A percentile compares a stretch with the other conserved stretches of the same genome.
phyloP scores from a whole-genome alignment of 2,329 filamentous ascomycete species.

The Penicillium glabrum region DNA sequence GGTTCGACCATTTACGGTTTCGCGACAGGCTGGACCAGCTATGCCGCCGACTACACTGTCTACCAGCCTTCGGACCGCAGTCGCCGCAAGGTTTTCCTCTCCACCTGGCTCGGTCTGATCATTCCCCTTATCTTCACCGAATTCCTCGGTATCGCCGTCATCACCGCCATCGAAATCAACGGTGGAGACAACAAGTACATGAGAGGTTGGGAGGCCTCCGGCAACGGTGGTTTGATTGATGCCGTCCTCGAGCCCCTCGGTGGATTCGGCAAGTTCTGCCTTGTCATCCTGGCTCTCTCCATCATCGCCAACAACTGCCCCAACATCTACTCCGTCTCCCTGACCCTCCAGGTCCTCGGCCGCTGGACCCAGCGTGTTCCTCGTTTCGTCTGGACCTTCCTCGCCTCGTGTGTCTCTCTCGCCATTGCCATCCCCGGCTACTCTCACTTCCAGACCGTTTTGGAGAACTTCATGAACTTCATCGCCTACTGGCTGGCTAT shows the following conservation, averaged over 20 bases:
- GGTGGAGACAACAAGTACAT: conserved; percentile 55
- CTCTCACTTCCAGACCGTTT: conserved; percentile 60
- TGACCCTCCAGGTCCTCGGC: conserved; percentile 66
- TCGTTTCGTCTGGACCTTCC: conserved; percentile 65
- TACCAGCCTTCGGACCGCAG: conserved; percentile 68
- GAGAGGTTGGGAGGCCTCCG: conserved; percentile 55
- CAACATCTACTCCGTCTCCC: conserved; percentile 69
- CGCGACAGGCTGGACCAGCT: conserved; percentile 71
- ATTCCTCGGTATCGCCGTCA: conserved; percentile 69
- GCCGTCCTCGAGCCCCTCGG: conserved; percentile 65
- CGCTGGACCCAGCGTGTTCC: conserved; percentile 61
- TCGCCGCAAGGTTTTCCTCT: conserved; percentile 64
- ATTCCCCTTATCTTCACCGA: conserved; percentile 72
- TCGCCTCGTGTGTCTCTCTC: conserved; percentile 64
- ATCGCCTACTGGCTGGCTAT: conserved; percentile 74
- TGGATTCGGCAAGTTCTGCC: conserved; percentile 70
- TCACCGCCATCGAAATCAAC: conserved; percentile 61
- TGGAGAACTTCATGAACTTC: conserved; percentile 70
- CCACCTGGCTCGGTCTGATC: conserved; percentile 68
- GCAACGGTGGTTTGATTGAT: conserved; percentile 66
- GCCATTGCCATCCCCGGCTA: conserved; percentile 71
- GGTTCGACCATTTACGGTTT: conserved; percentile 67
- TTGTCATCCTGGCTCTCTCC: conserved; percentile 64
- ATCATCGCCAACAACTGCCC: conserved; percentile 71
- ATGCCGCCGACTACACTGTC: conserved; percentile 76